phyloP scores from a whole-genome alignment of 176 grass and related monocot species.

The Avena eriantha region DNA sequence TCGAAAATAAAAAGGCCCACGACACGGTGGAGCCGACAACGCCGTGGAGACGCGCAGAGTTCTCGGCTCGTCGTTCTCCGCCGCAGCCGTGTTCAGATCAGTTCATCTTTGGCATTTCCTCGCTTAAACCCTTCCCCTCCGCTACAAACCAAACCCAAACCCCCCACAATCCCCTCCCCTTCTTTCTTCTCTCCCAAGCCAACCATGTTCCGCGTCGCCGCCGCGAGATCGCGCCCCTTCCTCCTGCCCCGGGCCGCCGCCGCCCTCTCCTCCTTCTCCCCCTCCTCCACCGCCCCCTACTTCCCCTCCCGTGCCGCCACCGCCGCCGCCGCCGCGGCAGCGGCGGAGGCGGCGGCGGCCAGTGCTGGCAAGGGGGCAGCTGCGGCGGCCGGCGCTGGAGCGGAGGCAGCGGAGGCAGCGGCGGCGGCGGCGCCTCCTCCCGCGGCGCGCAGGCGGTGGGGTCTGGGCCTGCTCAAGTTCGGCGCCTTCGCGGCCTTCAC shows the following conservation, averaged over 20 bases:
- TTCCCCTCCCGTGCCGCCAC: constrained; percentile 20
- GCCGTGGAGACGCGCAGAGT: background rate
- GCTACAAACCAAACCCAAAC: too few species aligned
- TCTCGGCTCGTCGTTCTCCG: background rate
- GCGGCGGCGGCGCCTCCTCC: constrained; percentile 6
- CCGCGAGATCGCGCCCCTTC: constrained; percentile 49
- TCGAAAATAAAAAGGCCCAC: too few species aligned
- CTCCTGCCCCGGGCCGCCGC: constrained; percentile 21
- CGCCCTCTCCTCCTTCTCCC: background rate
- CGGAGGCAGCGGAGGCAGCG: background rate
- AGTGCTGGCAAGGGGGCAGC: background rate
- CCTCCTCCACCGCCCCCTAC: background rate
- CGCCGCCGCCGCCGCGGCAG: background rate
- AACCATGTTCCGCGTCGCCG: constrained; percentile 46
- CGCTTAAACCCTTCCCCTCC: constrained; percentile 24
- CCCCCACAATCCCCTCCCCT: background rate
- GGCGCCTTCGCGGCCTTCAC: constrained; percentile 60
- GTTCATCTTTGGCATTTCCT: background rate
- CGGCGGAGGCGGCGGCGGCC: background rate
- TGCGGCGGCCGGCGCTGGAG: constrained; percentile 10
- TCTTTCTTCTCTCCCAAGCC: constrained; percentile 36
- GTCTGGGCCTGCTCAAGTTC: constrained; percentile 62
- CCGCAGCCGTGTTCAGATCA: background rate
- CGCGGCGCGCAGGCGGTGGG: constrained; percentile 46
- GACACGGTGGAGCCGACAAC: background rate